Base-by-base conservation (phyloP, 2,329 filamentous ascomycete species). In the Epichloe bromicola region DNA sequence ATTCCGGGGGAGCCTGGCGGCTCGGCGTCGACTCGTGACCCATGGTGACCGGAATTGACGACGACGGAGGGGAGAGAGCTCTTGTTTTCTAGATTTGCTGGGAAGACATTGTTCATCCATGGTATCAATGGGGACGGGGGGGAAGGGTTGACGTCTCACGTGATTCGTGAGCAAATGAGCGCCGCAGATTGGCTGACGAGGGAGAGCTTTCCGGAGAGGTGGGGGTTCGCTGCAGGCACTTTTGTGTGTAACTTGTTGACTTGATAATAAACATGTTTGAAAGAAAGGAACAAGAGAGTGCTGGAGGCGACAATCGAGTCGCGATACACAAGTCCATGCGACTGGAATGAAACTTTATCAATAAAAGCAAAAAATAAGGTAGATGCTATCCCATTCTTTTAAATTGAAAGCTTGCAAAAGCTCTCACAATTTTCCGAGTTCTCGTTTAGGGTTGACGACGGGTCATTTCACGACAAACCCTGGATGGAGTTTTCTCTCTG, bases 141-240 rank as follows among this genome's bases (percentile, higher is more conserved):
- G 39, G 26, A 20, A 17, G 49, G 49, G 46, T 20, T 38, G 43
- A 43, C 17, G 10, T 11, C 52, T 58, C 66, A 69, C 66, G 66
- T 69, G 66, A 67, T 52, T 45, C 60, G 58, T 62, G 58, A 59
- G 56, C 65, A 69, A 68, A 68, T 67, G 59, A 51, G 45, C 38
- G 19, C 12, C 34, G 49, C 8, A 58, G 51, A 69, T 69, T 69
- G 66, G 66, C 17, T 45, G 19, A 7, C 23, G 10, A 6, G n/a
- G 15, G 15, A 2, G 23, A 37, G 26, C 19, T 41, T 15, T 40
- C 15, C 23, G 2, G 4, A 2, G 4, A 11, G 12, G 26, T 8
- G n/a, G n/a, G n/a, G n/a, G n/a, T n/a, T 19, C 26, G 8, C 26
- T 10, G 23, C 23, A 8, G 0, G 23, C 23, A 26, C 23, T 8